Percentiles rank a stretch among this genome's conserved stretches.
phyloP scores from a whole-genome alignment of 805 yeast genomes.

The Scheffersomyces lignosus region DNA sequence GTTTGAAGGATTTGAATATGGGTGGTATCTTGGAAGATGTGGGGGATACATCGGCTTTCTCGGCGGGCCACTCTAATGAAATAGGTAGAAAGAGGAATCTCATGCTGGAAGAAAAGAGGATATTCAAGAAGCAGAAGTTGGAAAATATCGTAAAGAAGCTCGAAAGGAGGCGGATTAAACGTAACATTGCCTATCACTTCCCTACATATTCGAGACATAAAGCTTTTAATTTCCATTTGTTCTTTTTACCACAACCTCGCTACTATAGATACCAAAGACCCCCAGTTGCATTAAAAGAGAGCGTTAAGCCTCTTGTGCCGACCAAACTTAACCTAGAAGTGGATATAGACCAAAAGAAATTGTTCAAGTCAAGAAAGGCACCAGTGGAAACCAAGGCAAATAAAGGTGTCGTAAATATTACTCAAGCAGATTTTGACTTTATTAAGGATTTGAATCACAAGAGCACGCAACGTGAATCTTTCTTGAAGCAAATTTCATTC shows the following conservation, averaged over 20 bases:
- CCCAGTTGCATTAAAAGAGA: conserved; percentile 29
- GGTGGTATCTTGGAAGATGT: conserved; percentile 10
- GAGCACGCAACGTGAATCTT: conserved; percentile 14
- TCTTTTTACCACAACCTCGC: conserved; percentile 63
- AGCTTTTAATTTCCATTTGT: conserved; percentile 61
- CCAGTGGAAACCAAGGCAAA: conserved; percentile 5
- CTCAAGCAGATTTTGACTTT: conserved; percentile 31
- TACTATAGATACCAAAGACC: conserved; percentile 56
- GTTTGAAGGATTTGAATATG: conserved; percentile 15
- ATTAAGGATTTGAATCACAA: conserved; percentile 25
- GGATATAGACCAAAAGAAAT: conserved; percentile 57
- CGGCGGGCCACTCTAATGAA: neutral
- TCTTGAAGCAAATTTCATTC: conserved; percentile 28
- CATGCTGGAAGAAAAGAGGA: conserved; percentile 20
- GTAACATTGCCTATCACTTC: conserved; percentile 48
- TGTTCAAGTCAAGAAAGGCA: conserved; percentile 40
- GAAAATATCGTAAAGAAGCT: conserved; percentile 24
- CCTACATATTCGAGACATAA: conserved; percentile 61
- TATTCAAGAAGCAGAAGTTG: conserved; percentile 29
- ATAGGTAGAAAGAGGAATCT: conserved; percentile 14
- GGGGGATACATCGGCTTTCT: neutral
- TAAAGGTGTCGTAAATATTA: conserved; percentile 18
- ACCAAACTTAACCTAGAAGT: conserved; percentile 59
- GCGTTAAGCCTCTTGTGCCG: conserved; percentile 53
- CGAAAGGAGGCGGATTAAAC: conserved; percentile 25